These are phyloP conservation scores for Lumnitzera racemosa DNA, from an alignment of 345 rosid species.

Conservation along the genomic window DNA sequence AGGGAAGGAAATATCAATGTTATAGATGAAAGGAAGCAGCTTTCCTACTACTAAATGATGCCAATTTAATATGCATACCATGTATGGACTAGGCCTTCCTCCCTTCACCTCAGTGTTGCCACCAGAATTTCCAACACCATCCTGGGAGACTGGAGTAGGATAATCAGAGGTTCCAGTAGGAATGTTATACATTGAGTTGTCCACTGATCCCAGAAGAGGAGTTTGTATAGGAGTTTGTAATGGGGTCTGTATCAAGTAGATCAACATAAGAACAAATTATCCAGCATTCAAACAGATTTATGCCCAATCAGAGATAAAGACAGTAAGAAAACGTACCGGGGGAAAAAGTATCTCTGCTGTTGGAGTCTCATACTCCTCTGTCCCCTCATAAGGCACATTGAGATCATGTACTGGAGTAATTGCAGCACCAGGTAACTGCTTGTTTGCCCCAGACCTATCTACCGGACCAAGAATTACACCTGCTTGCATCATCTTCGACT, in stretches of 20 bases:
- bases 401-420: constrained; percentile 80
- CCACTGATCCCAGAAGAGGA: constrained; percentile 62
- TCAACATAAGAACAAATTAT: constrained; percentile 8
- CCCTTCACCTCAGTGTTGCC: constrained; percentile 50
- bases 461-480: constrained; percentile 57
- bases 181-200: constrained; percentile 77
- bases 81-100: constrained; percentile 76
- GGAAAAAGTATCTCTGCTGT: constrained; percentile 95
- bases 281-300: not conserved
- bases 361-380: constrained; percentile 96
- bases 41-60: not conserved
- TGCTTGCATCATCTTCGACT: constrained; percentile 91
- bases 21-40: too few species aligned
- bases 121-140: constrained; percentile 37
- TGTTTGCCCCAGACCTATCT: constrained; percentile 57
- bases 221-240: constrained; percentile 79
- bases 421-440: constrained; percentile 50
- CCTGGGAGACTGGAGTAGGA: constrained; percentile 49
- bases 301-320: not conserved
- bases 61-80: constrained; percentile 36
- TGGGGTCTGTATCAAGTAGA: constrained; percentile 56
- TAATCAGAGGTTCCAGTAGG: constrained; percentile 85
- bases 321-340: constrained; percentile 41
- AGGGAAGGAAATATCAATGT: too few species aligned
- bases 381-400: constrained; percentile 90